These are phyloP conservation scores for Didymella sp. DNA, from an alignment of 2,329 filamentous ascomycete genomes.

Conservation along the genomic window DNA sequence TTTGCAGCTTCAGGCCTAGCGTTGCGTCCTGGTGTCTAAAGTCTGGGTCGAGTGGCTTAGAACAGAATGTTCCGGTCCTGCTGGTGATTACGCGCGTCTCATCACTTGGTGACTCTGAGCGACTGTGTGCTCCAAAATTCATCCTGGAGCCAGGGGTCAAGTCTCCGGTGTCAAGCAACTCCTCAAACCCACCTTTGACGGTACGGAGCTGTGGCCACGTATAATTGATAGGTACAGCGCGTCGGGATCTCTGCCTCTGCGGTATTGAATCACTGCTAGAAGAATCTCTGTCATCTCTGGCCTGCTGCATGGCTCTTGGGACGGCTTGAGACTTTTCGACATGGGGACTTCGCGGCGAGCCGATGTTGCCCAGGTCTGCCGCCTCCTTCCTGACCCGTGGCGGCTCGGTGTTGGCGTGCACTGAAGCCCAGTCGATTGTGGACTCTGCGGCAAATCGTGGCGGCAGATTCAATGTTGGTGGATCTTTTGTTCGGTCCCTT, in stretches of 20 bases:
- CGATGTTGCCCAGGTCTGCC: background rate
- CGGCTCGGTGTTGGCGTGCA: conserved; percentile 18
- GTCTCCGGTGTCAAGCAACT: conserved; percentile 9
- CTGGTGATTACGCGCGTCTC: conserved; percentile 17
- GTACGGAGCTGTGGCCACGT: conserved; percentile 32
- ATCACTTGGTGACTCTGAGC: conserved; percentile 26
- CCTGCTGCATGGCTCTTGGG: background rate
- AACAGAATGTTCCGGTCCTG: conserved; percentile 24
- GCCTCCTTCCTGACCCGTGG: background rate
- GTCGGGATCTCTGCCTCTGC: conserved; percentile 28
- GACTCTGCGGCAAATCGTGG: conserved; percentile 37
- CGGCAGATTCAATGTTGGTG: conserved; percentile 30
- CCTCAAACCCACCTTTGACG: conserved; percentile 7
- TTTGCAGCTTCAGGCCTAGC: conserved; percentile 22
- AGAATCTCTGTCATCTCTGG: conserved; percentile 25
- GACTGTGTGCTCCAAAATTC: background rate
- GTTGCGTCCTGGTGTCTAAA: conserved; percentile 31
- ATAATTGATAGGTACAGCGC: conserved; percentile 39
- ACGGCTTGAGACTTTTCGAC: background rate
- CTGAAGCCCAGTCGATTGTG: conserved; percentile 29
- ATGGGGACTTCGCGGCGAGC: background rate
- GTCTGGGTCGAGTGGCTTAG: conserved; percentile 28
- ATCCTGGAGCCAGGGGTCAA: background rate
- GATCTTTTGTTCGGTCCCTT: conserved; percentile 36
- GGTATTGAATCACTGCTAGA: conserved; percentile 28